Conservation (phyloP, 2,329 filamentous ascomycete species). For the Claviceps sp. region DNA sequence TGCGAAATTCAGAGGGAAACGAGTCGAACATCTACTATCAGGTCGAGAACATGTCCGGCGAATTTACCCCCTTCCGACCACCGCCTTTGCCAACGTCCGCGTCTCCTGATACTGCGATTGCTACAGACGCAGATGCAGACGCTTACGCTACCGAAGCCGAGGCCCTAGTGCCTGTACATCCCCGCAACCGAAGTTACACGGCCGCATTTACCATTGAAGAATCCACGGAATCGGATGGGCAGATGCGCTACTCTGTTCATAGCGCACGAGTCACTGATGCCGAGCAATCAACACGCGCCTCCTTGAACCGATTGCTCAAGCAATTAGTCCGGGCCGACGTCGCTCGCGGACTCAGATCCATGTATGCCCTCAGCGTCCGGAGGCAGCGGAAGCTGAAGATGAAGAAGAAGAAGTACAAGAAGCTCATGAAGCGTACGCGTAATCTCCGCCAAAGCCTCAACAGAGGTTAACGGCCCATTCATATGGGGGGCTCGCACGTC, state of each 20-base stretch:
- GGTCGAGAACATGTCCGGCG: constrained; percentile 53
- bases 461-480: constrained; percentile 33
- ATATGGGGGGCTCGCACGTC: constrained; percentile 8
- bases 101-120: constrained; percentile 19
- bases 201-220: constrained; percentile 56
- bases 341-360: constrained; percentile 36
- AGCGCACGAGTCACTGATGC: constrained; percentile 44
- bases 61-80: constrained; percentile 68
- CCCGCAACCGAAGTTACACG: constrained; percentile 45
- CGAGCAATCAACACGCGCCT: constrained; percentile 33
- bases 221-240: constrained; percentile 44
- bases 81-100: constrained; percentile 66
- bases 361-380: constrained; percentile 81
- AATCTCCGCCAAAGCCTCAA: constrained; percentile 78
- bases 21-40: constrained; percentile 50
- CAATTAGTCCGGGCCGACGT: constrained; percentile 49
- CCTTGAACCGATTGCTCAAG: constrained; percentile 57
- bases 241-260: constrained; percentile 47
- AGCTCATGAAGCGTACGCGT: constrained; percentile 86
- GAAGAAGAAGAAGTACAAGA: constrained; percentile 99
- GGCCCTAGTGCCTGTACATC: constrained; percentile 22
- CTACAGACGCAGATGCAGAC: constrained; percentile 22
- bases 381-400: constrained; percentile 91
- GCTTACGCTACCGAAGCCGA: constrained; percentile 19
- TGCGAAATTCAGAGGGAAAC: constrained; percentile 42